Percentiles rank a stretch among this genome's conserved stretches.
Conservation (phyloP, 306 rosid species). For the Alnus rubra region DNA sequence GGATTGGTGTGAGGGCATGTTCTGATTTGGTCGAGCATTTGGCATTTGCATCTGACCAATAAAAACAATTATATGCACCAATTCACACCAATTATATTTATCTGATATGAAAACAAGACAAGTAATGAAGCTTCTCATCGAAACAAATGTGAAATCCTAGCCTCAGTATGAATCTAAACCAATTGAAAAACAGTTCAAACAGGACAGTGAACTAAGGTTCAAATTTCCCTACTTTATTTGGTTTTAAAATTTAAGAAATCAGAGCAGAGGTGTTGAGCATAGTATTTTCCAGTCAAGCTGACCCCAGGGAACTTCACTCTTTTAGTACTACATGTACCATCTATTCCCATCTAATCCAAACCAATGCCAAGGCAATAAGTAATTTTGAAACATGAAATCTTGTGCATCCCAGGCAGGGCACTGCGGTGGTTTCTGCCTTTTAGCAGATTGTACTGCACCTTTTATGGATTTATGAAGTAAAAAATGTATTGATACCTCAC, state of each 20-base stretch:
- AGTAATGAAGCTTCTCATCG: background rate
- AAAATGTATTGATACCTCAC: too few relatives aligned
- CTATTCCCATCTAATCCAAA: background rate
- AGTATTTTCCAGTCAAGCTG: background rate
- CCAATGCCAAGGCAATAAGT: too few relatives aligned
- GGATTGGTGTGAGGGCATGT: slow-evolving; percentile 48
- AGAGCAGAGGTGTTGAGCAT: background rate
- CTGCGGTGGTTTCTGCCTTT: too few relatives aligned
- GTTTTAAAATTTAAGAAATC: background rate
- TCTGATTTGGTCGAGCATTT: slow-evolving; percentile 46
- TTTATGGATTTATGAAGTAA: too few relatives aligned
- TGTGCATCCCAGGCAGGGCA: too few relatives aligned
- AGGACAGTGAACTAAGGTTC: background rate
- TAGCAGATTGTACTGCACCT: too few relatives aligned
- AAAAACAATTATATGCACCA: slow-evolving; percentile 4
- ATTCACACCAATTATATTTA: slow-evolving; percentile 10
- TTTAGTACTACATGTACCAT: background rate
- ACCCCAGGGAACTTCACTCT: background rate
- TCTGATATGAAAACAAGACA: background rate
- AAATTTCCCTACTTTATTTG: background rate
- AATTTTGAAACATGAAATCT: too few relatives aligned
- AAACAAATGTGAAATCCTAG: background rate
- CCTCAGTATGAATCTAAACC: background rate
- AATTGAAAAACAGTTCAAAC: background rate
- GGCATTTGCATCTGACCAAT: slow-evolving; percentile 51